Percentiles rank a stretch among this genome's conserved stretches.
These are phyloP conservation scores for Fusarium sp. DNA, from an alignment of 2,329 filamentous ascomycete genomes.

Conservation along the genomic window DNA sequence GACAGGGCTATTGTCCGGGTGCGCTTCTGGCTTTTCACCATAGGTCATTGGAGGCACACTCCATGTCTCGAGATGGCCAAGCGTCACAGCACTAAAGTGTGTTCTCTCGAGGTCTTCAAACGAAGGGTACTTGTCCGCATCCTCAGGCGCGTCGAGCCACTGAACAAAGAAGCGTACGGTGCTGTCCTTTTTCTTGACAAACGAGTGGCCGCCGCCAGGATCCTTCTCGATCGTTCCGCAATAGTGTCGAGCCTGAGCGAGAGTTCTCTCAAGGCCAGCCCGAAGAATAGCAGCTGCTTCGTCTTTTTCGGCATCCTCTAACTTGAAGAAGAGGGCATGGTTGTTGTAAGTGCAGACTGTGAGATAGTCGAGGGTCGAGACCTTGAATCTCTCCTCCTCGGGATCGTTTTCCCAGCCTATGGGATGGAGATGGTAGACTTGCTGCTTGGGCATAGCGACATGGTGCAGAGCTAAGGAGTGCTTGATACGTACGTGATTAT, in stretches of 20 bases:
- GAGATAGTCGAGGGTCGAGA: slow-evolving; percentile 54
- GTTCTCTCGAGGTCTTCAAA: slow-evolving; percentile 52
- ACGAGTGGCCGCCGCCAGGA: slow-evolving; percentile 50
- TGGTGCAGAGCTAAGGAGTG: no score
- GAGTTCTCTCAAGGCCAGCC: slow-evolving; percentile 51
- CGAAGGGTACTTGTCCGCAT: slow-evolving; percentile 46
- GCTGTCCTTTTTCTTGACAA: slow-evolving; percentile 50
- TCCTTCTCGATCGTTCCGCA: slow-evolving; percentile 55
- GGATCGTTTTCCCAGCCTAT: slow-evolving; percentile 53
- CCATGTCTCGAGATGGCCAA: slow-evolving; percentile 51
- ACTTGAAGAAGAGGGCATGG: slow-evolving; percentile 54
- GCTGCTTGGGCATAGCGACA: slow-evolving; percentile 44
- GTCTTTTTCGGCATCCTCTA: slow-evolving; percentile 48
- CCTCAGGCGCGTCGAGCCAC: slow-evolving; percentile 50
- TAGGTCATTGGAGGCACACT: slow-evolving; percentile 53
- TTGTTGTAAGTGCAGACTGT: slow-evolving; percentile 51
- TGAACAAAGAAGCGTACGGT: slow-evolving; percentile 53
- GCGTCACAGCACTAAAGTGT: slow-evolving; percentile 48
- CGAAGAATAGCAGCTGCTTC: slow-evolving; percentile 45
- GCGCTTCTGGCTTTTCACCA: slow-evolving; percentile 53
- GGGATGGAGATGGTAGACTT: slow-evolving; percentile 48
- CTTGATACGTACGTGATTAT: no score
- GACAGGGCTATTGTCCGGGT: slow-evolving; percentile 49
- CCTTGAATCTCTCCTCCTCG: slow-evolving; percentile 51
- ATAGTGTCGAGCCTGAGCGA: slow-evolving; percentile 53